Base-by-base conservation (phyloP, 352 stramenopile genomes). In the Phytophthora fragariaefolia region DNA sequence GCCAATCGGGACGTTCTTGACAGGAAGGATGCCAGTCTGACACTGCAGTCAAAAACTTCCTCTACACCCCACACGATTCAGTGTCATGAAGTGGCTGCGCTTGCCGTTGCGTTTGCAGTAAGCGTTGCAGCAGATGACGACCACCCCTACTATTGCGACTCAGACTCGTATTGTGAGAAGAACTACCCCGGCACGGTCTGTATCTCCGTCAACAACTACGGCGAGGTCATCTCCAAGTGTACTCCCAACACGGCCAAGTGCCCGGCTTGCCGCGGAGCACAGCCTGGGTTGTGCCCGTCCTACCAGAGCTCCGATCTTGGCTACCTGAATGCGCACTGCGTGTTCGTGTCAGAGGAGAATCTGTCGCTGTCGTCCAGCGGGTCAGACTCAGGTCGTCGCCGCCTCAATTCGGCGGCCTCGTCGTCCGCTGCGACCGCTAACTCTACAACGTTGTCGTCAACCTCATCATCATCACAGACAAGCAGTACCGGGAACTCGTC, bases 321-420 rank as follows among this genome's bases (percentile, higher is more conserved):
- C 9, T 91, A 87, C 73, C 51, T 93, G 26, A 92, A 93, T 54
- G 74, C 83, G 27, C 85, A 93, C 66, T 93, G 85, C 57, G 70
- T 93, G 13, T 89, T 93, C 27, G 80, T 89, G 18, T 72, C 82
- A 22, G 82, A 89, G 66, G 72, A 87, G 48, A 70, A 51, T 20
- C 23, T 69, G 9, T 28, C 27, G 7, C 54, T 54, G 46, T 61
- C 24, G 24, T 49, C 36, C 22, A 67, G 66, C 17, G 36, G 52
- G 18, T 70, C 66, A 17, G 32, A 24, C 18, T 45, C 46, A 70
- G 20, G 15, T 32, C 49, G 49, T 28, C 56, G 36, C 24, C 38
- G 49, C 18, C 42, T 66, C 12, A 42, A 27, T 17, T 38, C 48
- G 18, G 32, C 50, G 15, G 53, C 9, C 2, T 66, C 32, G 6